phyloP scores from a whole-genome alignment of 2,329 filamentous ascomycete genomes.

The Xylaria sp. region DNA sequence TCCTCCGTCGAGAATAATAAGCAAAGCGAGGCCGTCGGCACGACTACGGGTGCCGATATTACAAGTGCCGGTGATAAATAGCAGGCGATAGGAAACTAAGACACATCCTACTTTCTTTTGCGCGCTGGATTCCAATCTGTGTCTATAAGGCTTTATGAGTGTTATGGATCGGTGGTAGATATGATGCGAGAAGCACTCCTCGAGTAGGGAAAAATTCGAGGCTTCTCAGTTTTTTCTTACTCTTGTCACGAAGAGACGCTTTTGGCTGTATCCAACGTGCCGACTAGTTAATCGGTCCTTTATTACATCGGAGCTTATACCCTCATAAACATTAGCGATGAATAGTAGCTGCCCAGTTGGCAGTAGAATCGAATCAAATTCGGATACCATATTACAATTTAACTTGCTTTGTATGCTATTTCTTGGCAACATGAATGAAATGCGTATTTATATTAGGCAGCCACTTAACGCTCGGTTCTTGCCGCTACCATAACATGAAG shows the following conservation, averaged over 20 bases:
- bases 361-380: neutral
- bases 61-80: neutral
- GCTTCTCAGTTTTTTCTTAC: neutral
- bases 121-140: neutral
- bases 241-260: neutral
- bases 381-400: neutral
- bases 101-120: neutral
- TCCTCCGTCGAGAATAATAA: slow-evolving; percentile 19
- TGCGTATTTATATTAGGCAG: neutral
- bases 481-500: no score
- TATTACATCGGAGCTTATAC: slow-evolving; percentile 10
- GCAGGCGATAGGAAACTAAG: neutral
- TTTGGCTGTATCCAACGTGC: neutral
- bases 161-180: neutral
- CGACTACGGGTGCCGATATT: slow-evolving; percentile 10
- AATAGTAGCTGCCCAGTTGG: neutral
- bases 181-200: neutral
- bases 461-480: no score
- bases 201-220: neutral
- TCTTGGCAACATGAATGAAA: neutral
- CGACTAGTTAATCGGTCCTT: neutral
- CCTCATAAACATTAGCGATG: slow-evolving; percentile 12
- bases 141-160: neutral
- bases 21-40: neutral
- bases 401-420: neutral